Percentiles rank a stretch among this genome's conserved stretches.
Conservation (phyloP, 2,329 filamentous ascomycete genomes). For the Paraphoma chrysanthemicola region DNA sequence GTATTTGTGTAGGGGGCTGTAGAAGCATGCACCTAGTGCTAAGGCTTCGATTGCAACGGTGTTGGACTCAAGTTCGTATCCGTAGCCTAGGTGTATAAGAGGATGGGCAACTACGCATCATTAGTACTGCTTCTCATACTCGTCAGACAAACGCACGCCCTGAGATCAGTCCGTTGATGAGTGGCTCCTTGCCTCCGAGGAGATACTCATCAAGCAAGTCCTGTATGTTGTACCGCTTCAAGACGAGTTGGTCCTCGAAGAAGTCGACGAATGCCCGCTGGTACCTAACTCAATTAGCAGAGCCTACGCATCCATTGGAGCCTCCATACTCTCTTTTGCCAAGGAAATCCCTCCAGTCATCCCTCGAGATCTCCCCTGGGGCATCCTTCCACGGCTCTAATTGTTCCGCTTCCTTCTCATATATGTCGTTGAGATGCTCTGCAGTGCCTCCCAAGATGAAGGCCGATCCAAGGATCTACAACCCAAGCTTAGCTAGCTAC, state of each 20-base stretch:
- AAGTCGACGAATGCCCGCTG: constrained; percentile 93
- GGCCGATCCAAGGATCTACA: constrained; percentile 76
- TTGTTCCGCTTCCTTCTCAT: constrained; percentile 74
- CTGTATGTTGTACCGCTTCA: constrained; percentile 83
- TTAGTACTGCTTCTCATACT: constrained; percentile 11
- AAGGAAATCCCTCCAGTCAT: constrained; percentile 87
- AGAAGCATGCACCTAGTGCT: constrained; percentile 68
- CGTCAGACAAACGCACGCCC: constrained; percentile 67
- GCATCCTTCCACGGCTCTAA: constrained; percentile 84
- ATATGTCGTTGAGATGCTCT: constrained; percentile 78
- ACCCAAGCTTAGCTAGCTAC: constrained; percentile 39
- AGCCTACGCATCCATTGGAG: neutral
- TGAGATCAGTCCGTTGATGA: constrained; percentile 80
- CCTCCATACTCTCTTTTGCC: constrained; percentile 69
- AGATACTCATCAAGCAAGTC: constrained; percentile 77
- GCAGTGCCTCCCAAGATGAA: constrained; percentile 82
- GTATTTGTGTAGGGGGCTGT: constrained; percentile 64
- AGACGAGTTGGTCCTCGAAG: constrained; percentile 88
- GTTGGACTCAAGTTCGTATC: constrained; percentile 83
- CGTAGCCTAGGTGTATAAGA: constrained; percentile 94
- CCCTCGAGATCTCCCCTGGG: constrained; percentile 79
- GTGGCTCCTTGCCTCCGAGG: constrained; percentile 74
- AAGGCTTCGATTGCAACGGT: constrained; percentile 91
- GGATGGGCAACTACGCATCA: constrained; percentile 76
- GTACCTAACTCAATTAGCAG: constrained; percentile 60